Percentiles rank a stretch among this genome's conserved stretches.
Evolutionary conservation across 495 filamentous ascomycete genomes (phyloP).

Genomic region (Penicillium coffeae): DNA sequence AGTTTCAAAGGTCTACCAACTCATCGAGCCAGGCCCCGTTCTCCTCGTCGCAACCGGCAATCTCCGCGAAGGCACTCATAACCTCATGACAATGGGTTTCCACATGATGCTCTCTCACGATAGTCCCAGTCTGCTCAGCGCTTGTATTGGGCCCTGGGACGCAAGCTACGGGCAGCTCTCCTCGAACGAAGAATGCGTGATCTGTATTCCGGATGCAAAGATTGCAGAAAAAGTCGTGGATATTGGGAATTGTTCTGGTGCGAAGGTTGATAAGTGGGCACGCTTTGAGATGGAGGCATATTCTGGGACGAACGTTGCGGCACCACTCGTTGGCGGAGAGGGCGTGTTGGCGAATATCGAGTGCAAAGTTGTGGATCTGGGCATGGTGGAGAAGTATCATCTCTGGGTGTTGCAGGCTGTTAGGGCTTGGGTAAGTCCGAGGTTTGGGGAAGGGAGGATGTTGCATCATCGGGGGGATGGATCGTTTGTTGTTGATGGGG

Average conservation of each 20-base stretch:
- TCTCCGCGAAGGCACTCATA: constrained; percentile 28
- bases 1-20: constrained; percentile 29
- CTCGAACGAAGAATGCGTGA: constrained; percentile 28
- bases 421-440: constrained; percentile 13
- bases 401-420: constrained; percentile 35
- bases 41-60: constrained; percentile 34
- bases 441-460: constrained; percentile 26
- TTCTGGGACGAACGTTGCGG: constrained; percentile 26
- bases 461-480: constrained; percentile 37
- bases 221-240: constrained; percentile 27
- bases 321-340: constrained; percentile 29
- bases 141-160: constrained; percentile 35
- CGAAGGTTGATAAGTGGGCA: constrained; percentile 17
- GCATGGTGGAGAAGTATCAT: constrained; percentile 33
- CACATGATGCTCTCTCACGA: constrained; percentile 39
- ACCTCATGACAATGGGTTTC: constrained; percentile 37
- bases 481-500: constrained; percentile 33
- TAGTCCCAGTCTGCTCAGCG: constrained; percentile 28
- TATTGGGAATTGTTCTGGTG: constrained; percentile 26
- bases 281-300: constrained; percentile 29
- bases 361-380: constrained; percentile 32
- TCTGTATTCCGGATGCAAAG: constrained; percentile 25
- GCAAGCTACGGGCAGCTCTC: constrained; percentile 27
- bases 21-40: constrained; percentile 34
- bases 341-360: constrained; percentile 34